A percentile compares a stretch with the other conserved stretches of the same genome.
phyloP scores from a whole-genome alignment of 305 asterid species.

The Rubia tinctorum region DNA sequence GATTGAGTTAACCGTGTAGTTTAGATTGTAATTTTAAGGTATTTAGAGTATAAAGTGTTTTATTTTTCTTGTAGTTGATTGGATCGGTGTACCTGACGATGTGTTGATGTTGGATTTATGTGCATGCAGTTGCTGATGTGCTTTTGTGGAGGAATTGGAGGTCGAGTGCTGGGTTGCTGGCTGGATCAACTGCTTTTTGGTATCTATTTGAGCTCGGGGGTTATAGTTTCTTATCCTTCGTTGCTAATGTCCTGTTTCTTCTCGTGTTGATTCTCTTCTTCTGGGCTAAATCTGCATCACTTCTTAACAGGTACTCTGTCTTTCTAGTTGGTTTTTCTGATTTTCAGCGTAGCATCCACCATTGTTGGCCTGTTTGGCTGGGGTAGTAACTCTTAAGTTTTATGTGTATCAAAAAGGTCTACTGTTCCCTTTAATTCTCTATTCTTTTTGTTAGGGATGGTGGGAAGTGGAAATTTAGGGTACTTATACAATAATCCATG shows the following conservation, averaged over 20 bases:
- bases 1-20: background rate
- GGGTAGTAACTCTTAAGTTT: background rate
- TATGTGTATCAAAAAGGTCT: background rate
- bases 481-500: background rate
- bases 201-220: constrained; percentile 75
- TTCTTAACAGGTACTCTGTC: constrained; percentile 69
- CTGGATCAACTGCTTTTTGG: constrained; percentile 72
- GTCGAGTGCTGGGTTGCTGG: constrained; percentile 42
- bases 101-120: background rate
- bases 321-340: background rate
- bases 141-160: constrained; percentile 73
- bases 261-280: constrained; percentile 68
- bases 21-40: background rate
- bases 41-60: background rate
- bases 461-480: constrained; percentile 1
- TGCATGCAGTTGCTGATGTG: constrained; percentile 75
- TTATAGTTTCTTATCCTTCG: constrained; percentile 59
- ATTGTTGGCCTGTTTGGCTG: background rate
- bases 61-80: background rate
- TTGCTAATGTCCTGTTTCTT: constrained; percentile 60
- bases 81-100: constrained; percentile 1
- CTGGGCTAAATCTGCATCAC: constrained; percentile 96
- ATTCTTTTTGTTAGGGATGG: background rate
- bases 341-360: background rate
- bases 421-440: background rate